Conservation (phyloP, 2,329 filamentous ascomycete genomes). For the Fusarium pininemorale region DNA sequence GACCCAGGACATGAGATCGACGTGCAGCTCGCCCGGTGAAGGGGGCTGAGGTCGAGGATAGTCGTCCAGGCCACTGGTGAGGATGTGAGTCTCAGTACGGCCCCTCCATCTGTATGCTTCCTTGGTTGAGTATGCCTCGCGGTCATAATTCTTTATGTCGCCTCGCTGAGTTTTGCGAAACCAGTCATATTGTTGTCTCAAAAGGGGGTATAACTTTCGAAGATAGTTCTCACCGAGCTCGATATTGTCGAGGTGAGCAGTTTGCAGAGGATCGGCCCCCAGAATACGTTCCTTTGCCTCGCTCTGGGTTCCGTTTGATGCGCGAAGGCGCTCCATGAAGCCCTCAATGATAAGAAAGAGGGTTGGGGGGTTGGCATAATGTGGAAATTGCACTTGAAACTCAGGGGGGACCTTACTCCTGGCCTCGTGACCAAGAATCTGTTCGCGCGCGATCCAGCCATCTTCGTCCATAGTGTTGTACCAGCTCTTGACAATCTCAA, state of each 20-base stretch:
- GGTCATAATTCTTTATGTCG: conserved; percentile 90
- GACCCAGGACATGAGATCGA: conserved; percentile 95
- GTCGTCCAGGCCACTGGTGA: conserved; percentile 95
- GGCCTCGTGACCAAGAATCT: conserved; percentile 91
- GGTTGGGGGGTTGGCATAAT: conserved; percentile 97
- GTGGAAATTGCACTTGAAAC: conserved; percentile 95
- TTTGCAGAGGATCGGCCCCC: conserved; percentile 61
- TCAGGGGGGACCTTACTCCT: conserved; percentile 93
- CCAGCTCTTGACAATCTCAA: conserved; percentile 94
- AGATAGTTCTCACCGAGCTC: conserved; percentile 77
- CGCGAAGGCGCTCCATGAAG: conserved; percentile 81
- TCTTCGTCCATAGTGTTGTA: conserved; percentile 96
- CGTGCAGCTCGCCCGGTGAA: conserved; percentile 93
- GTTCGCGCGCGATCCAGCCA: conserved; percentile 96
- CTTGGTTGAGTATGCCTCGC: conserved; percentile 85
- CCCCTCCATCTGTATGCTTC: conserved; percentile 97
- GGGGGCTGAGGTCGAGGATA: conserved; percentile 94
- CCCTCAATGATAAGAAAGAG: conserved; percentile 88
- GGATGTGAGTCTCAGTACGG: conserved; percentile 83
- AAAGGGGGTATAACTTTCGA: conserved; percentile 80
- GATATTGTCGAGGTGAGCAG: conserved; percentile 72
- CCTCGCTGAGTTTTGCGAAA: conserved; percentile 92
- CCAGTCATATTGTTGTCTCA: conserved; percentile 92
- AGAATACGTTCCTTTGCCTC: conserved; percentile 55
- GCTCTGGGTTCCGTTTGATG: conserved; percentile 58